A percentile compares a stretch with the other conserved stretches of the same genome.
Conservation (phyloP, 208 protist genomes). For the Trypanosoma melophagium region DNA sequence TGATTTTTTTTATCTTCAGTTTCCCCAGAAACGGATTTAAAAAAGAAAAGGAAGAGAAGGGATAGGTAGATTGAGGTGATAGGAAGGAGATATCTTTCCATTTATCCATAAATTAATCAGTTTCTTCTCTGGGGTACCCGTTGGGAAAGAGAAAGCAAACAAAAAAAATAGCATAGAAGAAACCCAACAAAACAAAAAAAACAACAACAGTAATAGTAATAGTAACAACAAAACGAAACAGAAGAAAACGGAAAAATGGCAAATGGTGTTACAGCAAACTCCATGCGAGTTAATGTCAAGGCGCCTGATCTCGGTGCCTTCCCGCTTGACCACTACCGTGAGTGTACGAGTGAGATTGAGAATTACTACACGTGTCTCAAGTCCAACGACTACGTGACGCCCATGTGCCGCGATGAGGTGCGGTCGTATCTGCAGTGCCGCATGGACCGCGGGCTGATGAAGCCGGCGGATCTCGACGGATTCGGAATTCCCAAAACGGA, state of each 20-base stretch:
- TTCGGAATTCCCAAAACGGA: slow-evolving; percentile 80
- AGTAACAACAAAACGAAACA: neutral
- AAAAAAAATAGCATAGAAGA: neutral
- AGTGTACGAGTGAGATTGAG: slow-evolving; percentile 84
- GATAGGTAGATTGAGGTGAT: too few relatives aligned
- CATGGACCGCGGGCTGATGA: slow-evolving; percentile 88
- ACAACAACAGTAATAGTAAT: neutral
- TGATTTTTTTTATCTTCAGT: neutral
- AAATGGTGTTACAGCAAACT: slow-evolving; percentile 68
- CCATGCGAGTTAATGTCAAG: slow-evolving; percentile 53
- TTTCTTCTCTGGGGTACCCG: neutral
- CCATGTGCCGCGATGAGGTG: slow-evolving; percentile 80
- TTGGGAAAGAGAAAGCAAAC: neutral
- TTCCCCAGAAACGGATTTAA: neutral
- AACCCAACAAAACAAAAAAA: neutral
- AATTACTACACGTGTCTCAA: slow-evolving; percentile 84
- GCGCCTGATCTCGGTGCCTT: slow-evolving; percentile 85
- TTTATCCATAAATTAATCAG: too few relatives aligned
- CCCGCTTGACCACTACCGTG: slow-evolving; percentile 88
- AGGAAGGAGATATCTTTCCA: too few relatives aligned
- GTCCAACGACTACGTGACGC: slow-evolving; percentile 71
- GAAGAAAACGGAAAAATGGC: slow-evolving; percentile 36
- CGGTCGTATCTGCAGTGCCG: slow-evolving; percentile 81
- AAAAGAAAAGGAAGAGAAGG: neutral
- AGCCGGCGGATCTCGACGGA: slow-evolving; percentile 62